Evolutionary conservation across 768 basidiomycete genomes (phyloP).

Genomic region (Pleurotus salmoneostramineus): DNA sequence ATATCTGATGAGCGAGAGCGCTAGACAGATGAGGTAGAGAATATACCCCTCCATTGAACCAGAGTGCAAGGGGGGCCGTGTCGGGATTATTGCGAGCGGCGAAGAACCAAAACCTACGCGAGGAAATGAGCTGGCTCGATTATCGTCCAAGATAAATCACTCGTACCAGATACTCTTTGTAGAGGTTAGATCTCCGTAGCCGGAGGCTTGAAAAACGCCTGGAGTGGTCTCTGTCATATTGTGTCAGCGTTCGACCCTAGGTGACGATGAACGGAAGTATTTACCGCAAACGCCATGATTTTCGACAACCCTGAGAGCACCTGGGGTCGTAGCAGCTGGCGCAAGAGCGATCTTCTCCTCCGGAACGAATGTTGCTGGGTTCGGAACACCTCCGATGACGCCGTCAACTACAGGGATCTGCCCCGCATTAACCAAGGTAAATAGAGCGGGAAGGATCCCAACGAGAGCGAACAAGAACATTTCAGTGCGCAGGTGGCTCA

Average conservation of each 20-base stretch:
- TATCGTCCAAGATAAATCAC: not conserved
- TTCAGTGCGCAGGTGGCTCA: no score
- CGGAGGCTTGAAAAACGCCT: slow-evolving; percentile 59
- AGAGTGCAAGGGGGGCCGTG: slow-evolving; percentile 59
- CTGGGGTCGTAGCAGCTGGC: slow-evolving; percentile 24
- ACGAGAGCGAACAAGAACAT: no score
- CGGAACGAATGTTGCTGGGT: not conserved
- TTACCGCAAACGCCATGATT: slow-evolving; percentile 61
- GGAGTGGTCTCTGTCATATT: slow-evolving; percentile 46
- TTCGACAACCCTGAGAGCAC: slow-evolving; percentile 50
- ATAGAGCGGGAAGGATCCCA: no score
- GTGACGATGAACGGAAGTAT: not conserved
- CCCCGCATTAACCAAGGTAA: slow-evolving; percentile 8
- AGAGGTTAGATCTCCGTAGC: slow-evolving; percentile 57
- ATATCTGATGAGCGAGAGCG: not conserved
- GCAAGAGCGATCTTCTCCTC: slow-evolving; percentile 12
- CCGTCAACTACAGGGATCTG: slow-evolving; percentile 49
- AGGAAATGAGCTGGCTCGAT: not conserved
- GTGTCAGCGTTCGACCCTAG: not conserved
- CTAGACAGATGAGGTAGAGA: not conserved
- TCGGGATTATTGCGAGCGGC: slow-evolving; percentile 57
- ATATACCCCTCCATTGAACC: slow-evolving; percentile 62
- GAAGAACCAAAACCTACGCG: slow-evolving; percentile 65
- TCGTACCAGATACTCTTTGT: slow-evolving; percentile 55
- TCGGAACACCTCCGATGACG: slow-evolving; percentile 43